Conservation (phyloP, 2,329 filamentous ascomycete species). For the Botryosphaeria dothidea region DNA sequence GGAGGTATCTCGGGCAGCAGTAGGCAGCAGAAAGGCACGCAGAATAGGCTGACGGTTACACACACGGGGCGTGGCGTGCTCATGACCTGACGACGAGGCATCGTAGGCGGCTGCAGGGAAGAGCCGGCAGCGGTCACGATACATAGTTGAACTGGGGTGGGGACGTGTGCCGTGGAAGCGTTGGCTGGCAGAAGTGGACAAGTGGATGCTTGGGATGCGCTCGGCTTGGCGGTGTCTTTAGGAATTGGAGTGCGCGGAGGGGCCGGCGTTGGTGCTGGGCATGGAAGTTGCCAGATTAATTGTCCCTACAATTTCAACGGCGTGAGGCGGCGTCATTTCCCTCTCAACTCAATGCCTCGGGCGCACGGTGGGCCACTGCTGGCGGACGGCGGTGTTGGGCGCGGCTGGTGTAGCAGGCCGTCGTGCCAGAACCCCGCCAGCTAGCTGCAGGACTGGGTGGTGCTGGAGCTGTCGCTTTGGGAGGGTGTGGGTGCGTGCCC, state of each 20-base stretch:
- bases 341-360: not conserved
- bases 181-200: not conserved
- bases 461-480: not conserved
- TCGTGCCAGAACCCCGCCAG: not conserved
- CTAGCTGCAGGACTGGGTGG: not conserved
- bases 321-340: not conserved
- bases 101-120: no score
- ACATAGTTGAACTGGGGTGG: not conserved
- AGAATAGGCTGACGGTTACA: not conserved
- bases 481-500: not conserved
- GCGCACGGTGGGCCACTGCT: not conserved
- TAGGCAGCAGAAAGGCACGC: slow-evolving; percentile 7
- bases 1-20: slow-evolving; percentile 46
- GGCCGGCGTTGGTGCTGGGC: not conserved
- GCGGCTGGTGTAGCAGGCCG: not conserved
- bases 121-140: slow-evolving; percentile 7
- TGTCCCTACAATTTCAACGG: not conserved
- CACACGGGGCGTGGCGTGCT: slow-evolving; percentile 6
- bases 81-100: slow-evolving; percentile 10
- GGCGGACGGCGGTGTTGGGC: not conserved
- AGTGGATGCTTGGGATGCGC: not conserved
- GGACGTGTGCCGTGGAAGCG: no score
- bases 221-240: slow-evolving; percentile 1
- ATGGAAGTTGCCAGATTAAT: slow-evolving; percentile 12
- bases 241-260: not conserved